Evolutionary conservation across 2,329 filamentous ascomycete genomes (phyloP).

Genomic region (Tolypocladium inflatum): DNA sequence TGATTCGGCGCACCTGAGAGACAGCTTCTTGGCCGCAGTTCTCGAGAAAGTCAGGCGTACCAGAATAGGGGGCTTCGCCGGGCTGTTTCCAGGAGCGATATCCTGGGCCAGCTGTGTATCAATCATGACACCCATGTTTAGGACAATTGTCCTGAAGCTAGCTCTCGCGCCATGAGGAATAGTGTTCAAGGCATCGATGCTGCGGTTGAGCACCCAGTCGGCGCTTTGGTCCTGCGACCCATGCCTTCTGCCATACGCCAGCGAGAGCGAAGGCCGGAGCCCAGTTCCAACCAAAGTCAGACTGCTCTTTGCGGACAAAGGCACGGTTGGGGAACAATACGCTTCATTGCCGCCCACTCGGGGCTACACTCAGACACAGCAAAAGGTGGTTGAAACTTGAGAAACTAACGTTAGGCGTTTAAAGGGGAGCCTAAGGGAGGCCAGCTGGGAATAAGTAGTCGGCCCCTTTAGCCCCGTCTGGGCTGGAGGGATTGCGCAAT

Average conservation of each 20-base stretch:
- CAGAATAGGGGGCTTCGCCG: constrained; percentile 49
- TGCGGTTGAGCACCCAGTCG: constrained; percentile 53
- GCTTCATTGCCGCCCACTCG: not conserved
- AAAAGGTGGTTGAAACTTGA: too few relatives aligned
- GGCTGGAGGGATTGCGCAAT: too few relatives aligned
- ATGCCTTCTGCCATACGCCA: constrained; percentile 53
- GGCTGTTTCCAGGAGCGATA: constrained; percentile 29
- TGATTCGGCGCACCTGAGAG: constrained; percentile 51
- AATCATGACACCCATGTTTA: constrained; percentile 45
- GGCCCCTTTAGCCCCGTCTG: too few relatives aligned
- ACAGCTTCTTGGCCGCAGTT: constrained; percentile 45
- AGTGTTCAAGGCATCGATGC: constrained; percentile 44
- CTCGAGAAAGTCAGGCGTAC: constrained; percentile 41
- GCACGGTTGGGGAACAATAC: constrained; percentile 10
- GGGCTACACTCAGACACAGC: too few relatives aligned
- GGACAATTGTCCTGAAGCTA: constrained; percentile 52
- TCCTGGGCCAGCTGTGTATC: constrained; percentile 42
- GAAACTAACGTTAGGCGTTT: too few relatives aligned
- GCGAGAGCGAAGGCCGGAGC: constrained; percentile 51
- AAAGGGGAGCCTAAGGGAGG: too few relatives aligned
- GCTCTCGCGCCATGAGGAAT: constrained; percentile 36
- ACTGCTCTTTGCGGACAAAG: constrained; percentile 48
- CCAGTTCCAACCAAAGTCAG: constrained; percentile 58
- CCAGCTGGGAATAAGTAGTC: too few relatives aligned
- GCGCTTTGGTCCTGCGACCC: constrained; percentile 43